phyloP scores from a whole-genome alignment of 495 filamentous ascomycete genomes.

The Hypoxylon cercidicola region DNA sequence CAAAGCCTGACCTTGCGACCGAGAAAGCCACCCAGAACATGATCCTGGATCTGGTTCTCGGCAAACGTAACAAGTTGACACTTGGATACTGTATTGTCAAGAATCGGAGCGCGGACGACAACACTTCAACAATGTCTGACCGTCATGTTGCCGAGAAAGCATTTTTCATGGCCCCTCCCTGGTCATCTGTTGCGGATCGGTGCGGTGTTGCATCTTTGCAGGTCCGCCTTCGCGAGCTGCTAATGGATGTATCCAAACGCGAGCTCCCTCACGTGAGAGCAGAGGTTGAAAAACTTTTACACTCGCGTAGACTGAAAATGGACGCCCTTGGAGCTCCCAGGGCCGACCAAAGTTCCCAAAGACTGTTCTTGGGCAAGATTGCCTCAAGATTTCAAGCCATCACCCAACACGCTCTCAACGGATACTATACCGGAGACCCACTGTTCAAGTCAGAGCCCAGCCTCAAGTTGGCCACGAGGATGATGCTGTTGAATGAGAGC shows the following conservation, averaged over 20 bases:
- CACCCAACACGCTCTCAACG: slow-evolving; percentile 42
- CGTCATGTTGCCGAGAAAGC: slow-evolving; percentile 1
- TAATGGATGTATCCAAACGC: slow-evolving; percentile 50
- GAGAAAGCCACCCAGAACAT: slow-evolving; percentile 57
- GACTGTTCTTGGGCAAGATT: slow-evolving; percentile 30
- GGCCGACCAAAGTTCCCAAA: slow-evolving; percentile 49
- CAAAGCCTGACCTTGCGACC: slow-evolving; percentile 67
- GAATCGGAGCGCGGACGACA: slow-evolving; percentile 60
- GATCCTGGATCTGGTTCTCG: slow-evolving; percentile 57
- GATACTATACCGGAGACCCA: slow-evolving; percentile 53
- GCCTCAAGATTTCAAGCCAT: slow-evolving; percentile 8
- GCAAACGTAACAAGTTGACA: slow-evolving; percentile 51
- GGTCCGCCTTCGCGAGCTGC: slow-evolving; percentile 48
- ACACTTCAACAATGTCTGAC: slow-evolving; percentile 6
- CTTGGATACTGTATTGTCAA: slow-evolving; percentile 68
- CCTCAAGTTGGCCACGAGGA: slow-evolving; percentile 55
- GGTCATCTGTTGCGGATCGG: slow-evolving; percentile 43
- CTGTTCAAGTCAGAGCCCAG: slow-evolving; percentile 46
- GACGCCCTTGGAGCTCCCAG: background rate
- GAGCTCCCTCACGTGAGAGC: slow-evolving; percentile 57
- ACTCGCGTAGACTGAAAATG: background rate
- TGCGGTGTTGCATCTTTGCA: slow-evolving; percentile 60
- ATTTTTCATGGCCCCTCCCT: slow-evolving; percentile 38
- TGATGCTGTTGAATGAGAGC: slow-evolving; percentile 49
- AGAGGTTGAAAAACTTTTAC: slow-evolving; percentile 44